Conservation (phyloP, 2,329 filamentous ascomycete genomes). For the Pezicula carpinea region DNA sequence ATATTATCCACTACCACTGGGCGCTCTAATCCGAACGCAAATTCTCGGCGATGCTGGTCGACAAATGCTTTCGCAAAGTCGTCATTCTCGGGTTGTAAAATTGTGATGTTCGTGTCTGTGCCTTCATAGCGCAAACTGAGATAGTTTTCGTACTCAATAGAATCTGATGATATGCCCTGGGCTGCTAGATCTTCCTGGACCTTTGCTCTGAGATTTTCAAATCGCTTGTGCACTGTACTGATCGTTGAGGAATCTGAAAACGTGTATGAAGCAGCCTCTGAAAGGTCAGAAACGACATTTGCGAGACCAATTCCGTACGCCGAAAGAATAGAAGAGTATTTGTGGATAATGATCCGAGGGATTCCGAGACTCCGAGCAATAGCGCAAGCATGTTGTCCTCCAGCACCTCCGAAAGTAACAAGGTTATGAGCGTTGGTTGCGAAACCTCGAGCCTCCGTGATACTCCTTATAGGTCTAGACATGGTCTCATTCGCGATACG, state of each 20-base stretch:
- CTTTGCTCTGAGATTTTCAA: conserved; percentile 67
- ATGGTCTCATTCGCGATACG: conserved; percentile 91
- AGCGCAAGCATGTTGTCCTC: conserved; percentile 83
- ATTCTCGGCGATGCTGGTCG: conserved; percentile 81
- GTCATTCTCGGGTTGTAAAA: conserved; percentile 63
- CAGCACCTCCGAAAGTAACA: conserved; percentile 87
- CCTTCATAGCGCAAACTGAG: conserved; percentile 88
- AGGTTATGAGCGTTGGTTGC: conserved; percentile 83
- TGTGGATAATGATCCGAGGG: conserved; percentile 77
- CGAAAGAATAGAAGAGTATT: conserved; percentile 82
- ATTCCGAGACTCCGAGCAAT: conserved; percentile 82
- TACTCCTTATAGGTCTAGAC: conserved; percentile 80
- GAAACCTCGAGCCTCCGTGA: conserved; percentile 87
- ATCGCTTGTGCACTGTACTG: conserved; percentile 34
- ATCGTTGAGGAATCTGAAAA: conserved; percentile 49
- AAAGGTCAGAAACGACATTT: conserved; percentile 84
- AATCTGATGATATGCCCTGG: conserved; percentile 70
- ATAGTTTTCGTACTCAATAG: conserved; percentile 85
- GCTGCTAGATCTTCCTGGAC: conserved; percentile 60
- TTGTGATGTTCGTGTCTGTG: conserved; percentile 85
- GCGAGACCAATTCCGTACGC: conserved; percentile 91
- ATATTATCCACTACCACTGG: conserved; percentile 87
- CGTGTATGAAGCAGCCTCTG: conserved; percentile 63
- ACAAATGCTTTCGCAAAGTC: conserved; percentile 79
- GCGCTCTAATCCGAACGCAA: conserved; percentile 77